Base-by-base conservation (phyloP, 371 early-diverging fungal genomes). In the Fennellomyces sp. region DNA sequence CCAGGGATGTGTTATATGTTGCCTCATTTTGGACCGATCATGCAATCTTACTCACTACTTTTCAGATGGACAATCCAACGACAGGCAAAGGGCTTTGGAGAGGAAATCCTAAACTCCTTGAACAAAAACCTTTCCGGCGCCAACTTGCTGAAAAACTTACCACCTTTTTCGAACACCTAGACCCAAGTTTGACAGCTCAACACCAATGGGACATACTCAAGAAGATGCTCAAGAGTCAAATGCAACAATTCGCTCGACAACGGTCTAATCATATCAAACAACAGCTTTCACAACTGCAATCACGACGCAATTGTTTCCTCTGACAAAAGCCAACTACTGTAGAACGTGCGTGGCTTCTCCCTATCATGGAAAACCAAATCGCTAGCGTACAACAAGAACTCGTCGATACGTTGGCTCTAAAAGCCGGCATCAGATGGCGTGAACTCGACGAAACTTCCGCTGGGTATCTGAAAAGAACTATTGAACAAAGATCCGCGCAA, bases 11-110 rank as follows among this genome's bases (percentile, higher is more conserved):
- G 2, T 6, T 19, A 5, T 50, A 28, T 25, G 3, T 59, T 2
- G 10, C 19, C 4, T 3, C n/a, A 8, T 8, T 2, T 3, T 59
- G 60, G 60, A 36, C 60, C 0, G 60, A 59, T 59, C 60, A 59
- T 50, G 60, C 60, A 28, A 11, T 59, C 3, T 23, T 59, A 12
- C 27, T 13, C 0, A 10, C 39, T 6, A 17, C 36, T 2, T 27
- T 59, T 13, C 10, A 25, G 2, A 3, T 59, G 15, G 52, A 28
- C 26, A 2, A 12, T 3, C 11, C 35, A 1, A 28, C 5, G 1
- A 36, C 30, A 19, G 60, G 60, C 2, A 50, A 59, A 23, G 60
- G 60, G 2, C 41, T 26, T 29, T 59, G 60, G 60, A 4, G 60
- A 12, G 50, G 52, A 26, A 50, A 59, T 28, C 60, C 60, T 6